Base-by-base conservation (phyloP, 805 yeast genomes). In the Naumovozyma dairenensis region DNA sequence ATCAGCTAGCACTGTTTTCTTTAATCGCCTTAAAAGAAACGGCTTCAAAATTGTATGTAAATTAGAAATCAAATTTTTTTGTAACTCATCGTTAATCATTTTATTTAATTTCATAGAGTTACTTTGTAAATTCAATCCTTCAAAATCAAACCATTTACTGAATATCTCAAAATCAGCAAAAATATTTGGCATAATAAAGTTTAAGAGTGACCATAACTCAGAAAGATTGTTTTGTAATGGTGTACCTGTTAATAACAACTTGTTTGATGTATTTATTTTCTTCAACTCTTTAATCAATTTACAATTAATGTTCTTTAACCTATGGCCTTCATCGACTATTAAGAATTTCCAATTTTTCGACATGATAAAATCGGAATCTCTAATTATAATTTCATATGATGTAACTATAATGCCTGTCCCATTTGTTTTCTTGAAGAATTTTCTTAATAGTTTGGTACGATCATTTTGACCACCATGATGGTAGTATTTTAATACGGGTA, bases 241-340 rank as follows among this genome's bases (percentile, higher is more conserved):
- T 0, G 98, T 89, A n/a, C 98, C 98, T 0, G 98, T 89, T 10
- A 89, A 61, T 18, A 89, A 62, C 30, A 89, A 62, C 40, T 96
- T 64, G 51, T 89, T 89, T 1, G 74, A 65, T 1, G 80, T 77
- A 16, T 62, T 57, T 25, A 84, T 66, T 42, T 67, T 69, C 48
- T 84, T 87, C 44, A 89, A 66, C 39, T 77, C 77, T 34, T 69
- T 69, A 33, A 89, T 78, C 39, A 89, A 64, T 44, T 75, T 63
- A 56, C 94, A 83, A 46, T 87, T 75, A 42, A 77, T 69, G 53
- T 89, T 89, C 51, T 89, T 92, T 45, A 89, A 64, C 25, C 98
- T 65, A 57, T 89, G 98, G 5, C 97, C 98, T 58, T 89, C 98
- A 57, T 89, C 98, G 14, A 89, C 94, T 32, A 87, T 80, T 34